Percentiles rank a stretch among this genome's conserved stretches.
Evolutionary conservation across 192 early-diverging fungal species (phyloP).

Genomic region (Umbelopsis ramanniana): DNA sequence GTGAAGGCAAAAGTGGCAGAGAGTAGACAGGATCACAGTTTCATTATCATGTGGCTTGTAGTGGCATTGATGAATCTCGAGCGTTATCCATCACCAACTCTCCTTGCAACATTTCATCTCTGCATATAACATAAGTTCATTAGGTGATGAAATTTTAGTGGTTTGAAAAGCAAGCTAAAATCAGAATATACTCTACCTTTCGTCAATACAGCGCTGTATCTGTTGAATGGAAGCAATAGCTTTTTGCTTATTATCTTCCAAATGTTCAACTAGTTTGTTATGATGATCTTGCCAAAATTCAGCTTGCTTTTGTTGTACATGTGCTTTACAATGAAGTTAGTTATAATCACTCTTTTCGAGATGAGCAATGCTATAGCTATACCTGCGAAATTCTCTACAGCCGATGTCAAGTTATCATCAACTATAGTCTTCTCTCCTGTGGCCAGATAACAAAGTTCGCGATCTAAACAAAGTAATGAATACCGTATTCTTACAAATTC

Average conservation of each 20-base stretch:
- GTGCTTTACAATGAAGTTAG: neutral
- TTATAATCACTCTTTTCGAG: neutral
- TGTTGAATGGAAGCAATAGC: slow-evolving; percentile 5
- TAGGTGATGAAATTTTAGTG: neutral
- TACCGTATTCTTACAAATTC: neutral
- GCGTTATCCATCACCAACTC: neutral
- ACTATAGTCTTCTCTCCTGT: neutral
- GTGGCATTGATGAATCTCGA: neutral
- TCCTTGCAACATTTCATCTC: slow-evolving; percentile 15
- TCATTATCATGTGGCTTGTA: neutral
- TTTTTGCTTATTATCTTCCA: neutral
- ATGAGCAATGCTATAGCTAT: neutral
- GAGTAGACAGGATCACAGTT: neutral
- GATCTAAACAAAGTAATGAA: neutral
- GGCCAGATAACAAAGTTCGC: neutral
- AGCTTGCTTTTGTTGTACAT: neutral
- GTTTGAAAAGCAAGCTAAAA: neutral
- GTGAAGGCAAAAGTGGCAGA: no score
- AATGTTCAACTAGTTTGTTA: neutral
- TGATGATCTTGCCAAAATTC: neutral
- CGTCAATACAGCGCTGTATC: neutral
- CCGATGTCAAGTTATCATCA: neutral
- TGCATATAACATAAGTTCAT: neutral
- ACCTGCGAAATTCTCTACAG: neutral
- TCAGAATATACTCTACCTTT: neutral